Evolutionary conservation across 805 yeast genomes (phyloP).

Genomic region (Clavispora santaluciae): DNA sequence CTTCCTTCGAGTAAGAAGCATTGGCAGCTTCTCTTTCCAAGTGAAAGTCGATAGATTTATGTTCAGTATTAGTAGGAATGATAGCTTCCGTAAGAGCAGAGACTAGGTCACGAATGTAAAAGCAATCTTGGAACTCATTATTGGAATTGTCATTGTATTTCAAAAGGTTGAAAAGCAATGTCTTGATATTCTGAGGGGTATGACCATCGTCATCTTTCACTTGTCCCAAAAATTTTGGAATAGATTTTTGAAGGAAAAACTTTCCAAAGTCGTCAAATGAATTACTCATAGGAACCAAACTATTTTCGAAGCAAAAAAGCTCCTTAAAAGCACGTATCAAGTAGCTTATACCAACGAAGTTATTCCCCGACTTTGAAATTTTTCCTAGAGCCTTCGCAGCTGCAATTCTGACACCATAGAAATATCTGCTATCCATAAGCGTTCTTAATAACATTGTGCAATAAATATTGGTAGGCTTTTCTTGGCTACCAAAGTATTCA

Average conservation of each 20-base stretch:
- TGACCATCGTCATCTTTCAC: slow-evolving; percentile 59
- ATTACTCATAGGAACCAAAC: slow-evolving; percentile 68
- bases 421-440: slow-evolving; percentile 76
- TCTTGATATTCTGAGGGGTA: slow-evolving; percentile 54
- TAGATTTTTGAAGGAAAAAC: slow-evolving; percentile 65
- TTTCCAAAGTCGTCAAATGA: slow-evolving; percentile 68
- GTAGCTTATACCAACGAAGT: slow-evolving; percentile 70
- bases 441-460: slow-evolving; percentile 79
- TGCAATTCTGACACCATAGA: slow-evolving; percentile 81
- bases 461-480: slow-evolving; percentile 57
- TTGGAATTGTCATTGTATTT: slow-evolving; percentile 82
- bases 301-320: slow-evolving; percentile 65
- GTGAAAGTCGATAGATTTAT: slow-evolving; percentile 6
- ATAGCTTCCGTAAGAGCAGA: slow-evolving; percentile 42
- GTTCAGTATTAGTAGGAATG: slow-evolving; percentile 15
- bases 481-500: slow-evolving; percentile 57
- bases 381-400: slow-evolving; percentile 77
- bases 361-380: slow-evolving; percentile 55
- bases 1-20: slow-evolving; percentile 1
- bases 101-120: slow-evolving; percentile 58
- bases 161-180: slow-evolving; percentile 63
- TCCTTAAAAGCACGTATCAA: slow-evolving; percentile 63
- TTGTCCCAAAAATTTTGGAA: slow-evolving; percentile 56
- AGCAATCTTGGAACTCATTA: slow-evolving; percentile 70
- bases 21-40: slow-evolving; percentile 4